Evolutionary conservation across 106 monocot species (phyloP), one percentile per base, ranked within the genome.

Genomic region (Allium fistulosum): DNA sequence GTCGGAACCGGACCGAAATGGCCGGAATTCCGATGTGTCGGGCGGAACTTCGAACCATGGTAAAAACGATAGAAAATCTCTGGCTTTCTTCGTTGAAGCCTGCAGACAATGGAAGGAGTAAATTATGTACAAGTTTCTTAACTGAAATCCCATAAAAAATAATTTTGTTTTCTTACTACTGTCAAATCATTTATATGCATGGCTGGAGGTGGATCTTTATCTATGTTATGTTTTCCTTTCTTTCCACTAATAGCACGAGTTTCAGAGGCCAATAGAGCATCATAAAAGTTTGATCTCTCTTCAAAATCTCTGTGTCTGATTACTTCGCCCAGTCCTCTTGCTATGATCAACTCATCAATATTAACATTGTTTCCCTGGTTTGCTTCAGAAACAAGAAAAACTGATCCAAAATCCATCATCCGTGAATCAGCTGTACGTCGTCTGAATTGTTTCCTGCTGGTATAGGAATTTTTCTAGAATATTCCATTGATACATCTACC

Each of bases 401-500:
- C 87, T 0, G 90, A 84, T 16, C 99, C 99, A 81, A 90, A 99
- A 76, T 99, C 87, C 85, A 99, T 87, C 0, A 87, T 65, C 74
- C 79, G 80, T 60, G 99, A 73, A 76, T 93, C 99, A 52, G 71
- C 80, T 46, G 81, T 64, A 51, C 89, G 75, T 94, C 62, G n/a
- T 48, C 69, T 53, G 52, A 13, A 53, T 53, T 53, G 13, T 10
- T 53, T 53, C 10, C 0, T 0, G 52, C 52, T 53, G 52, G 9
- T 13, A 53, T 13, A 53, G 52, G 52, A 53, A 99, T 74, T 75
- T 90, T 99, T 59, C 90, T 90, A 27, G 93, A 90, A 53, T 99
- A 99, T 66, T 99, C 99, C 99, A 99, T 93, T 46, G 82, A 75
- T 15, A 99, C 99, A 66, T 85, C 87, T n/a, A 93, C 97, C 97